A percentile compares a stretch with the other conserved stretches of the same genome.
phyloP scores from a whole-genome alignment of 2,329 filamentous ascomycete genomes.

The Venturia nashicola region DNA sequence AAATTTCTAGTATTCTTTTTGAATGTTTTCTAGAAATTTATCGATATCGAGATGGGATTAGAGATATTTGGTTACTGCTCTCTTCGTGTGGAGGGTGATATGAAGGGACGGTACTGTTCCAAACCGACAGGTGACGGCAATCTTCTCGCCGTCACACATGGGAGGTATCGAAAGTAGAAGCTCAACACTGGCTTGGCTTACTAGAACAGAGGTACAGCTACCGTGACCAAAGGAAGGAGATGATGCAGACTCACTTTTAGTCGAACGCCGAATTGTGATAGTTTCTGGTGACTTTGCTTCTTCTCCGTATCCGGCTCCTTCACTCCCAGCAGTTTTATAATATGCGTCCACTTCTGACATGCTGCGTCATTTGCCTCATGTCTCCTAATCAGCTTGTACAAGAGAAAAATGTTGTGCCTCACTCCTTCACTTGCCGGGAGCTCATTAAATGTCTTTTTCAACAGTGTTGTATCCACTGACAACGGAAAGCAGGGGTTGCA shows the following conservation, averaged over 20 bases:
- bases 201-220: not conserved
- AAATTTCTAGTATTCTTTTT: too few relatives aligned
- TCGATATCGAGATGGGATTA: not conserved
- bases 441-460: constrained; percentile 64
- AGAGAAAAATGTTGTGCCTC: constrained; percentile 62
- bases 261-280: constrained; percentile 87
- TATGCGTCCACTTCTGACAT: not conserved
- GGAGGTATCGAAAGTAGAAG: not conserved
- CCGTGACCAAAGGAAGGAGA: not conserved
- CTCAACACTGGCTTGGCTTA: not conserved
- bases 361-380: constrained; percentile 66
- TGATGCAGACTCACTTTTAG: constrained; percentile 53
- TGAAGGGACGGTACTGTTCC: too few relatives aligned
- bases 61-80: not conserved
- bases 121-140: too few relatives aligned
- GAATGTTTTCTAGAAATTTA: not conserved
- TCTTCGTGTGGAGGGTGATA: not conserved
- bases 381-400: constrained; percentile 68
- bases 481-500: constrained; percentile 73
- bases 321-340: constrained; percentile 56
- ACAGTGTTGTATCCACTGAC: constrained; percentile 55
- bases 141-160: too few relatives aligned
- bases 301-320: constrained; percentile 71
- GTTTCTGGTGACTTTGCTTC: constrained; percentile 81
- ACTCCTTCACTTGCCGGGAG: constrained; percentile 84